Conservation (phyloP, 2,329 filamentous ascomycete species). For the Didymella exigua region DNA sequence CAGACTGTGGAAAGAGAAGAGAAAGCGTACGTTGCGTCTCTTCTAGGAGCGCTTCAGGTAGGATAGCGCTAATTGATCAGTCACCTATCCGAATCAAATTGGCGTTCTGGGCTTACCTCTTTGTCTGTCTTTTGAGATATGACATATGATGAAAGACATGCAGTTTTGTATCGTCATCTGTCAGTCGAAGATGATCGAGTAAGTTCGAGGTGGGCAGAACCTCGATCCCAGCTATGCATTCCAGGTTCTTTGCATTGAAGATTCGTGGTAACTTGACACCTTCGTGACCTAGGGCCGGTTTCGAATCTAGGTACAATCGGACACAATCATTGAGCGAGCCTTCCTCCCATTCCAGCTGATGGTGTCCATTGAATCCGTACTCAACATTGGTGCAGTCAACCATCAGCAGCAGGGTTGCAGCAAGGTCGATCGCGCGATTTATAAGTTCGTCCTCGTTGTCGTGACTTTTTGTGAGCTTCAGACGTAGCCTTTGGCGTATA, state of each 20-base stretch:
- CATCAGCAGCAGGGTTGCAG: constrained; percentile 22
- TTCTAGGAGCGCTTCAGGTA: constrained; percentile 40
- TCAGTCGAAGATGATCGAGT: constrained; percentile 50
- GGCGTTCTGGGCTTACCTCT: not conserved
- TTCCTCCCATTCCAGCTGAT: constrained; percentile 12
- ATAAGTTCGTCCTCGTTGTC: constrained; percentile 17
- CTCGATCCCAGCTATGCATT: constrained; percentile 46
- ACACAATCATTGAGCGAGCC: constrained; percentile 11
- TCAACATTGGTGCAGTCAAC: constrained; percentile 14
- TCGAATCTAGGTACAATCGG: not conserved
- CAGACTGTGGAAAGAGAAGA: constrained; percentile 46
- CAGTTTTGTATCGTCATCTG: constrained; percentile 48
- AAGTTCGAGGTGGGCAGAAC: constrained; percentile 52
- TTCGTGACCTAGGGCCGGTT: constrained; percentile 4
- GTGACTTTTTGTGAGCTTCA: constrained; percentile 11
- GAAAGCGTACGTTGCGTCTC: constrained; percentile 49
- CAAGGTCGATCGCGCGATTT: constrained; percentile 23
- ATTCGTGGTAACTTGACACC: constrained; percentile 16
- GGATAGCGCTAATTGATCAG: constrained; percentile 19
- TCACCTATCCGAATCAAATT: not conserved
- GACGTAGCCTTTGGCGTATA: constrained; percentile 5
- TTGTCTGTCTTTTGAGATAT: constrained; percentile 38
- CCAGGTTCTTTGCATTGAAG: constrained; percentile 27
- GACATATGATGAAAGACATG: constrained; percentile 51
- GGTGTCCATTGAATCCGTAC: constrained; percentile 15